A percentile compares a stretch with the other conserved stretches of the same genome.
Evolutionary conservation across 1,284 basidiomycete species (phyloP).

Genomic region (Neolentinus lepideus): DNA sequence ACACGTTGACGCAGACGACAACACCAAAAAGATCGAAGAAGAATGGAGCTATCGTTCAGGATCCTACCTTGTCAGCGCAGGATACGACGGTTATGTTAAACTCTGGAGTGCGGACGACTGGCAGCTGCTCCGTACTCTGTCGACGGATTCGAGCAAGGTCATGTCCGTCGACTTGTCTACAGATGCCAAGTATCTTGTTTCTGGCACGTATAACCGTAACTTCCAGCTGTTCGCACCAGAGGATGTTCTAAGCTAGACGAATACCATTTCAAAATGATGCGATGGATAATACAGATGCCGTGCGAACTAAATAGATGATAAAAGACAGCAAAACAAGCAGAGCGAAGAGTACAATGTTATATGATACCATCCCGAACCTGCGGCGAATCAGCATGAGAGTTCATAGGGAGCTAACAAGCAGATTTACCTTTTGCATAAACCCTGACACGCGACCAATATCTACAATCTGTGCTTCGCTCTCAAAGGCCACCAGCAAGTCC

Average conservation of each 20-base stretch:
- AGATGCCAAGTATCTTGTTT: conserved; percentile 81
- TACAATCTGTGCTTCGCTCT: conserved; percentile 80
- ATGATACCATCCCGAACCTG: conserved; percentile 68
- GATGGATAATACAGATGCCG: conserved; percentile 12
- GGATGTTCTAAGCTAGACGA: conserved; percentile 25
- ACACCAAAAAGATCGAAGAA: conserved; percentile 22
- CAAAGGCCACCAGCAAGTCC: conserved; percentile 81
- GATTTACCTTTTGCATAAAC: conserved; percentile 53
- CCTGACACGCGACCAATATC: conserved; percentile 84
- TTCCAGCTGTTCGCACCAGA: conserved; percentile 87
- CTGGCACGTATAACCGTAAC: conserved; percentile 88
- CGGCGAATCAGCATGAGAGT: conserved; percentile 2
- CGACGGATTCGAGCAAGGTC: conserved; percentile 93
- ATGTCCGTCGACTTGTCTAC: conserved; percentile 92
- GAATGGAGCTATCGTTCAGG: conserved; percentile 79
- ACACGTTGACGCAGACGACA: conserved; percentile 7
- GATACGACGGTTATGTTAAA: conserved; percentile 94
- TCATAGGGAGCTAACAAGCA: conserved; percentile 10
- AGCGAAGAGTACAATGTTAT: conserved; percentile 21
- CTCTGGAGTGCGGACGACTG: conserved; percentile 99
- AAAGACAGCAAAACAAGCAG: neutral
- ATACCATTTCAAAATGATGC: conserved; percentile 7
- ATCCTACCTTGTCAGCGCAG: conserved; percentile 87
- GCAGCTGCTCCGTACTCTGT: conserved; percentile 84
- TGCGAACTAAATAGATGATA: conserved; percentile 8